Evolutionary conservation across 139 green algal species (phyloP).

Genomic region (Chlamydomonas schloesseri): DNA sequence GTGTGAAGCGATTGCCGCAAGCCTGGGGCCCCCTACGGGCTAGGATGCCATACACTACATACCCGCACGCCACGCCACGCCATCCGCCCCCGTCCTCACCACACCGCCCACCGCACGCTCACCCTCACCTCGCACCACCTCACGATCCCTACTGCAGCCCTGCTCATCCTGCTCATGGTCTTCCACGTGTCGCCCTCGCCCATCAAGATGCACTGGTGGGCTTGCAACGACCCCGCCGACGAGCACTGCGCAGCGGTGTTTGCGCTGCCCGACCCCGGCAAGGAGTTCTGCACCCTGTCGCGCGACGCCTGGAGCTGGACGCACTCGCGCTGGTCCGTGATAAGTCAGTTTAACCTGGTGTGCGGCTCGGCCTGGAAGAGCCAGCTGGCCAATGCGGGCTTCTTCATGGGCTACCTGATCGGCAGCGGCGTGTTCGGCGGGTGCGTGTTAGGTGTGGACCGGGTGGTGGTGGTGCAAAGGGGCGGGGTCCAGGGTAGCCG

Average conservation of each 20-base stretch:
- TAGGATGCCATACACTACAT: too few species aligned
- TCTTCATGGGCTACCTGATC: conserved; percentile 75
- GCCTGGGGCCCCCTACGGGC: too few species aligned
- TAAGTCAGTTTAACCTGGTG: conserved; percentile 71
- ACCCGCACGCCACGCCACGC: not conserved
- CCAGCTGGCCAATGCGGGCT: conserved; percentile 62
- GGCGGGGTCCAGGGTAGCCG: too few species aligned
- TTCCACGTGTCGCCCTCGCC: conserved; percentile 38
- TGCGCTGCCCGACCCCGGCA: not conserved
- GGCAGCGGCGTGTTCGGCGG: conserved; percentile 62
- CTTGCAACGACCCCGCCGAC: conserved; percentile 19
- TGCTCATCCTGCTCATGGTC: conserved; percentile 59
- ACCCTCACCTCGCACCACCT: not conserved
- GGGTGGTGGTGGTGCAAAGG: too few species aligned
- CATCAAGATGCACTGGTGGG: conserved; percentile 40
- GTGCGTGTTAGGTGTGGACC: not conserved
- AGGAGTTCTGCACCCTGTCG: conserved; percentile 10
- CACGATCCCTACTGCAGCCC: not conserved
- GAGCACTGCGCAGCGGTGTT: conserved; percentile 10
- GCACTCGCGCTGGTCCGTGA: conserved; percentile 15
- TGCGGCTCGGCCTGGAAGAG: conserved; percentile 64
- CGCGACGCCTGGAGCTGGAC: conserved; percentile 26
- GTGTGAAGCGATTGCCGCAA: too few species aligned
- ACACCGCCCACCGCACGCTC: too few species aligned
- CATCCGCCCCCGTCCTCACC: too few species aligned